Evolutionary conservation across 2,329 filamentous ascomycete genomes (phyloP).

Genomic region (Pseudogymnoascus sp.): DNA sequence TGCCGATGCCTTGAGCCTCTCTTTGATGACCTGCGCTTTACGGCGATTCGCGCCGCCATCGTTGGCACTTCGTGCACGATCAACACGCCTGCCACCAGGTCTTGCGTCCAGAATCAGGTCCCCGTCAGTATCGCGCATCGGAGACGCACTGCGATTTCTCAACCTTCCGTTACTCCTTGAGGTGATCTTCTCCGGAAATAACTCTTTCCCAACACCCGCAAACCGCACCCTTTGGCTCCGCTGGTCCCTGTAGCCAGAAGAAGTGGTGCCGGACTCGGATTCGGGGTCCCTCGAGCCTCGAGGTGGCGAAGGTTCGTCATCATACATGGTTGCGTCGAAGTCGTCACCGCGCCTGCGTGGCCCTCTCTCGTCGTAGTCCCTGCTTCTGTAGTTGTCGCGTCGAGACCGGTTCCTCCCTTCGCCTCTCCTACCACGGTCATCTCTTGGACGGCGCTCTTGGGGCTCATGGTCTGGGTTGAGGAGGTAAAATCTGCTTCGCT

Average conservation of each 20-base stretch:
- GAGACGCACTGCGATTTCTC: conserved; percentile 27
- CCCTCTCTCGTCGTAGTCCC: conserved; percentile 40
- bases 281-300: conserved; percentile 23
- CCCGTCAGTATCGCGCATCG: conserved; percentile 29
- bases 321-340: conserved; percentile 75
- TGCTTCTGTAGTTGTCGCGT: conserved; percentile 52
- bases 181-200: conserved; percentile 44
- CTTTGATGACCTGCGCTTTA: conserved; percentile 37
- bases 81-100: conserved; percentile 15
- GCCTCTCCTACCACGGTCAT: conserved; percentile 36
- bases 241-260: conserved; percentile 25
- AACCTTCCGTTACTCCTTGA: conserved; percentile 23
- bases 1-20: conserved; percentile 17
- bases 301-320: conserved; percentile 39
- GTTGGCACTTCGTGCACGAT: conserved; percentile 13
- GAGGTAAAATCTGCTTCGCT: conserved; percentile 83
- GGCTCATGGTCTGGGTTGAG: conserved; percentile 85
- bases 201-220: conserved; percentile 40
- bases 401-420: conserved; percentile 23
- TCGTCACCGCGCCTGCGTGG: conserved; percentile 32
- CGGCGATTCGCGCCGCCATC: conserved; percentile 32
- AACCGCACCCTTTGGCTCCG: conserved; percentile 15
- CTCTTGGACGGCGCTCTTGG: conserved; percentile 56
- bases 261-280: conserved; percentile 13
- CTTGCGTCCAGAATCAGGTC: conserved; percentile 13